Evolutionary conservation across 2,329 filamentous ascomycete species (phyloP).

Genomic region (Ascomycota sp.): DNA sequence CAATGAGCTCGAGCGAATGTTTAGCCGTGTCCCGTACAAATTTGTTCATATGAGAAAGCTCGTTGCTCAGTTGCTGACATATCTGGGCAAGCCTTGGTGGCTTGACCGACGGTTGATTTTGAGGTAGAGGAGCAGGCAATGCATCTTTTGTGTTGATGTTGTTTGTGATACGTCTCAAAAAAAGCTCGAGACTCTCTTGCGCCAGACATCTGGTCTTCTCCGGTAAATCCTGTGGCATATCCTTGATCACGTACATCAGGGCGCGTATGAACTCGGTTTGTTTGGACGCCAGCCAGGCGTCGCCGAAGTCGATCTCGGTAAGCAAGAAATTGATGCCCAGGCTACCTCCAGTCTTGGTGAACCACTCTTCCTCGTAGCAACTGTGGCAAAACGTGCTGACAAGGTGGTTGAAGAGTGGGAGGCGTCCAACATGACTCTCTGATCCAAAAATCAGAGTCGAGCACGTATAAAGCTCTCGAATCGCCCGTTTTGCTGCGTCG

Average conservation of each 20-base stretch:
- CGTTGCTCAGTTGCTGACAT: constrained; percentile 68
- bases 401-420: constrained; percentile 72
- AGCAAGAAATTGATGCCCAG: constrained; percentile 77
- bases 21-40: constrained; percentile 81
- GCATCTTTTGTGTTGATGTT: constrained; percentile 59
- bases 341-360: constrained; percentile 84
- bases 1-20: constrained; percentile 59
- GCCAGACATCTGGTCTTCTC: constrained; percentile 72
- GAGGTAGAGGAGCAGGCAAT: constrained; percentile 15
- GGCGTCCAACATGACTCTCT: constrained; percentile 45
- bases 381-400: constrained; percentile 77
- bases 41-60: constrained; percentile 88
- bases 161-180: constrained; percentile 62
- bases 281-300: constrained; percentile 61
- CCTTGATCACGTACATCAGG: constrained; percentile 94
- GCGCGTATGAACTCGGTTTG: constrained; percentile 78
- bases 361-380: constrained; percentile 97
- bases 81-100: constrained; percentile 49
- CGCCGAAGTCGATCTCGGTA: constrained; percentile 66
- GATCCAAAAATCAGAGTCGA: constrained; percentile 63
- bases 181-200: constrained; percentile 60
- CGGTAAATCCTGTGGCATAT: constrained; percentile 86
- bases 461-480: constrained; percentile 59
- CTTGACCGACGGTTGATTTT: constrained; percentile 24
- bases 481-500: constrained; percentile 60